Percentiles rank a stretch among this genome's conserved stretches.
Evolutionary conservation across 495 filamentous ascomycete species (phyloP).

Genomic region (Talaromyces thailandensis): DNA sequence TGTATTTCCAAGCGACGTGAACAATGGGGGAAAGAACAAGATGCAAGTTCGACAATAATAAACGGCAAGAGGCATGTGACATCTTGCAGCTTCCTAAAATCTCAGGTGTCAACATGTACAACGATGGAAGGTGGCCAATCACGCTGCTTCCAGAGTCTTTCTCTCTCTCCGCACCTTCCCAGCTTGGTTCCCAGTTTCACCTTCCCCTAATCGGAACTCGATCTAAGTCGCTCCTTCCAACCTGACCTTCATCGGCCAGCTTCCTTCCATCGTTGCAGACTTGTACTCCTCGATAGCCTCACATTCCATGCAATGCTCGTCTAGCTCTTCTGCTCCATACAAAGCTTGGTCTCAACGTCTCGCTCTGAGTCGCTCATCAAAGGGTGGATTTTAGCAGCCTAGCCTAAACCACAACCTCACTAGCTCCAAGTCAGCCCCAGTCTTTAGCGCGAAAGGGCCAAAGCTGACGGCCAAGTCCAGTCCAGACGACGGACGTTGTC

Average conservation of each 20-base stretch:
- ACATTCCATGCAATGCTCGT: neutral
- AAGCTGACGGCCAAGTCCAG: neutral
- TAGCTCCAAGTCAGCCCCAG: neutral
- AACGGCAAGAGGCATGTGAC: neutral
- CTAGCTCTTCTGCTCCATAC: neutral
- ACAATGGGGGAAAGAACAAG: neutral
- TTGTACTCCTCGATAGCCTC: neutral
- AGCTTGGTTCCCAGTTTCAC: neutral
- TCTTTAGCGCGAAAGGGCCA: neutral
- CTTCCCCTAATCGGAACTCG: neutral
- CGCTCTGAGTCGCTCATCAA: no score
- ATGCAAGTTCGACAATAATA: neutral
- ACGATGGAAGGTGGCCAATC: neutral
- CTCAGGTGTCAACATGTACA: neutral
- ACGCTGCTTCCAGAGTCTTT: neutral
- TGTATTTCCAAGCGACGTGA: neutral
- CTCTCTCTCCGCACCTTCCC: neutral
- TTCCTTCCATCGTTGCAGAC: neutral
- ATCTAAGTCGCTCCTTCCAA: neutral
- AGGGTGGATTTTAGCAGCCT: neutral
- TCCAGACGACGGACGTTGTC: neutral
- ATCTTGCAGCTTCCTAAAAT: neutral
- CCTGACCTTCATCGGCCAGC: neutral
- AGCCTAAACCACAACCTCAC: neutral
- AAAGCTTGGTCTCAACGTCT: neutral